phyloP scores from a whole-genome alignment of 2,329 filamentous ascomycete genomes.

The Epichloe typhina region DNA sequence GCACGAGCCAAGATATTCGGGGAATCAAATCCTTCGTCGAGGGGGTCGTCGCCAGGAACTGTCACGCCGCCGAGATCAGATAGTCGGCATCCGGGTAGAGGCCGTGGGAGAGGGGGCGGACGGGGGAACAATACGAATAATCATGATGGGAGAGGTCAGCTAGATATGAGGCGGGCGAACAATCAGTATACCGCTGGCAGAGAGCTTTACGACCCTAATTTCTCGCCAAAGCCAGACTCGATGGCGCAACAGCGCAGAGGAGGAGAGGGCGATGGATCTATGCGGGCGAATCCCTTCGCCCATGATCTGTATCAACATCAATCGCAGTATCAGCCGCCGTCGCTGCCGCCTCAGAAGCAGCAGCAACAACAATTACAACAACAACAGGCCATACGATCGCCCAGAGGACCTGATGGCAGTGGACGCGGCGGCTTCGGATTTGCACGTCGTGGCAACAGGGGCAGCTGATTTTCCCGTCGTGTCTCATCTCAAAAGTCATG shows the following conservation, averaged over 20 bases:
- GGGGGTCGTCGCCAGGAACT: slow-evolving; percentile 47
- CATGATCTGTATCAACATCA: slow-evolving; percentile 24
- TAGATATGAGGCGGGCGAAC: slow-evolving; percentile 8
- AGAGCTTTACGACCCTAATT: slow-evolving; percentile 69
- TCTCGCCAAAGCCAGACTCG: slow-evolving; percentile 49
- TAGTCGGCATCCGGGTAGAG: slow-evolving; percentile 25
- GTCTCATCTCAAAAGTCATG: not conserved
- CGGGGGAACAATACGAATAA: slow-evolving; percentile 11
- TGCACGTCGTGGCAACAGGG: slow-evolving; percentile 42
- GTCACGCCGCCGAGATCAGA: slow-evolving; percentile 41
- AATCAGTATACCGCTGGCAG: slow-evolving; percentile 24
- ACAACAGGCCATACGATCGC: slow-evolving; percentile 57
- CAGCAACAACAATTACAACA: slow-evolving; percentile 32
- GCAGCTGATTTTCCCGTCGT: slow-evolving; percentile 16
- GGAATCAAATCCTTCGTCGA: slow-evolving; percentile 38
- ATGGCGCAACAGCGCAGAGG: slow-evolving; percentile 29
- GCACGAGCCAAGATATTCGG: slow-evolving; percentile 80
- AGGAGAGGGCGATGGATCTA: slow-evolving; percentile 22
- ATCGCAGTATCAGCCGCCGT: not conserved
- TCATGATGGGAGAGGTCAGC: slow-evolving; percentile 6
- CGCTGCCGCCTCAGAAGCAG: not conserved
- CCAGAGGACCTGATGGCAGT: slow-evolving; percentile 64
- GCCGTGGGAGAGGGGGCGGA: slow-evolving; percentile 29
- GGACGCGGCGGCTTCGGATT: slow-evolving; percentile 72
- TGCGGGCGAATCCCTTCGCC: slow-evolving; percentile 25